Evolutionary conservation across 768 basidiomycete species (phyloP).

Genomic region (Boletus tomentosulus): DNA sequence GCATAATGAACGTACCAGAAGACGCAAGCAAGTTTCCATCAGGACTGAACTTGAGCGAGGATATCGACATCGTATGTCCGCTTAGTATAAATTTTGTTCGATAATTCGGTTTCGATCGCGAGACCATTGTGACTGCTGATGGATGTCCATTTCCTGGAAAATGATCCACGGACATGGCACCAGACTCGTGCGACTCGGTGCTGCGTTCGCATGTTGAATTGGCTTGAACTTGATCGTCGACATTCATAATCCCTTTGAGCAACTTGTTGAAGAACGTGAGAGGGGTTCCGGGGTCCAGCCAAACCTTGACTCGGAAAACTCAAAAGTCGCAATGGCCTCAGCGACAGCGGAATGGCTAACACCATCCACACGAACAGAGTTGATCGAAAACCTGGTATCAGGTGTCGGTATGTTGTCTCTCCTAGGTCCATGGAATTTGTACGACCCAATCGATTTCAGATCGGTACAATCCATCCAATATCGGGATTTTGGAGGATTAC

Average conservation of each 20-base stretch:
- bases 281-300: slow-evolving; percentile 9
- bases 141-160: not conserved
- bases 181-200: slow-evolving; percentile 5
- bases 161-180: slow-evolving; percentile 9
- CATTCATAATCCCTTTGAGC: slow-evolving; percentile 11
- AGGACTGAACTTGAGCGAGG: slow-evolving; percentile 85
- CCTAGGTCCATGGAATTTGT: not conserved
- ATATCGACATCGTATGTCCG: slow-evolving; percentile 81
- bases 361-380: slow-evolving; percentile 75
- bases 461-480: slow-evolving; percentile 95
- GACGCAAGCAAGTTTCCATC: slow-evolving; percentile 81
- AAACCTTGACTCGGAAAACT: slow-evolving; percentile 8
- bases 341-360: slow-evolving; percentile 61
- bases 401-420: slow-evolving; percentile 66
- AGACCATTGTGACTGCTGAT: not conserved
- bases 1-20: slow-evolving; percentile 54
- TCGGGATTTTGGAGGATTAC: slow-evolving; percentile 92
- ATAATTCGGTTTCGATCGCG: slow-evolving; percentile 44
- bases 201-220: not conserved
- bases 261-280: not conserved
- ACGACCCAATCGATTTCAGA: slow-evolving; percentile 45
- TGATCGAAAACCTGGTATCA: slow-evolving; percentile 88
- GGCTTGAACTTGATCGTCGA: slow-evolving; percentile 5
- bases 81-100: slow-evolving; percentile 57
- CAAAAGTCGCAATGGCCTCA: slow-evolving; percentile 18